Evolutionary conservation across 2,329 filamentous ascomycete genomes (phyloP).

Genomic region (Helotiales sp.): DNA sequence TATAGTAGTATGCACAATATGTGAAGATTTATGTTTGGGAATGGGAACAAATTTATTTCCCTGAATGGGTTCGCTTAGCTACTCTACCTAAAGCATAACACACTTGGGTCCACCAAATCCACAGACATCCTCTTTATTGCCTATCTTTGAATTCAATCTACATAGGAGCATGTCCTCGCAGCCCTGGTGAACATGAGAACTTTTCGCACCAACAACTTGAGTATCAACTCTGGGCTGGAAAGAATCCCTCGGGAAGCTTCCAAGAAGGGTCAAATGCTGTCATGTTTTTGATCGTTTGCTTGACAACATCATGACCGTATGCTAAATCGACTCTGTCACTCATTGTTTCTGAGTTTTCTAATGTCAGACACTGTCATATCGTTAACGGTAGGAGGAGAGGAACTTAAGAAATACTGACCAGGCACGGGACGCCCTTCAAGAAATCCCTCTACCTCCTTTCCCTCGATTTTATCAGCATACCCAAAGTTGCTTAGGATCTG

Average conservation of each 20-base stretch:
- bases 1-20: too few species aligned
- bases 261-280: neutral
- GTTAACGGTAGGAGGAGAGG: too few species aligned
- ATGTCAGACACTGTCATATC: neutral
- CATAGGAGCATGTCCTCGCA: too few species aligned
- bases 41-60: too few species aligned
- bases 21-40: too few species aligned
- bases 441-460: slow-evolving; percentile 8
- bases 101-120: too few species aligned
- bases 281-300: neutral
- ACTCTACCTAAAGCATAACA: too few species aligned
- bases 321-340: neutral
- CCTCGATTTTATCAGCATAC: slow-evolving; percentile 15
- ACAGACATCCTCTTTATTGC: too few species aligned
- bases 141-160: too few species aligned
- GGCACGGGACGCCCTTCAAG: slow-evolving; percentile 36
- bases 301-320: neutral
- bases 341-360: neutral
- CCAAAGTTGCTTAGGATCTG: slow-evolving; percentile 39
- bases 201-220: too few species aligned
- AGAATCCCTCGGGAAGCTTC: neutral
- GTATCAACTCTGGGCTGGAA: neutral
- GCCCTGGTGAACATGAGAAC: too few species aligned
- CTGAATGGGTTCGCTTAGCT: neutral
- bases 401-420: slow-evolving; percentile 4